Conservation (phyloP, 345 rosid species). For the Hibiscus syriacus region DNA sequence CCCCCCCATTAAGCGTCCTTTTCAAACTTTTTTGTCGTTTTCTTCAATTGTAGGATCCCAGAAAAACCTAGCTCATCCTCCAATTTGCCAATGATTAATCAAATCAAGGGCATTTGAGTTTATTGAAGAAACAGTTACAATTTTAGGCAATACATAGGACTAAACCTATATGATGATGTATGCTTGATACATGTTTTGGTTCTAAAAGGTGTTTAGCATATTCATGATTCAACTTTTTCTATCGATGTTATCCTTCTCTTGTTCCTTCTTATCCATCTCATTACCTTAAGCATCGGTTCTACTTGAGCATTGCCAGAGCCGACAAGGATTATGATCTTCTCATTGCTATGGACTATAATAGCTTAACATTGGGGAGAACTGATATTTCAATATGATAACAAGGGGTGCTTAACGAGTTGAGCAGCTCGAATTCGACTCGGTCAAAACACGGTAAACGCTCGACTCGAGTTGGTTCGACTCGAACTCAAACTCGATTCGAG, state of each 20-base stretch:
- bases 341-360: not conserved
- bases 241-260: not conserved
- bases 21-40: constrained; percentile 9
- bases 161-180: constrained; percentile 2
- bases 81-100: constrained; percentile 20
- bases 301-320: too few relatives aligned
- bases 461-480: too few relatives aligned
- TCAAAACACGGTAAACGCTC: too few relatives aligned
- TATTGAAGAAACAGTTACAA: not conserved
- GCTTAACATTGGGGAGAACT: not conserved
- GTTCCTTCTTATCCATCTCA: not conserved
- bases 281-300: too few relatives aligned
- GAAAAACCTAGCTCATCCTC: constrained; percentile 9
- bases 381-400: not conserved
- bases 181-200: constrained; percentile 7
- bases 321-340: not conserved
- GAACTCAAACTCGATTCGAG: too few relatives aligned
- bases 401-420: too few relatives aligned
- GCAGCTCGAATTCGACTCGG: too few relatives aligned
- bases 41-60: constrained; percentile 21
- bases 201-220: not conserved
- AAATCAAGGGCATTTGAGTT: constrained; percentile 18
- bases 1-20: not conserved
- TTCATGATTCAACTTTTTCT: constrained; percentile 4
- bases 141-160: constrained; percentile 4